Percentiles rank a stretch among this genome's conserved stretches.
Conservation (phyloP, 352 stramenopile genomes). For the Phytophthora chlamydospora region DNA sequence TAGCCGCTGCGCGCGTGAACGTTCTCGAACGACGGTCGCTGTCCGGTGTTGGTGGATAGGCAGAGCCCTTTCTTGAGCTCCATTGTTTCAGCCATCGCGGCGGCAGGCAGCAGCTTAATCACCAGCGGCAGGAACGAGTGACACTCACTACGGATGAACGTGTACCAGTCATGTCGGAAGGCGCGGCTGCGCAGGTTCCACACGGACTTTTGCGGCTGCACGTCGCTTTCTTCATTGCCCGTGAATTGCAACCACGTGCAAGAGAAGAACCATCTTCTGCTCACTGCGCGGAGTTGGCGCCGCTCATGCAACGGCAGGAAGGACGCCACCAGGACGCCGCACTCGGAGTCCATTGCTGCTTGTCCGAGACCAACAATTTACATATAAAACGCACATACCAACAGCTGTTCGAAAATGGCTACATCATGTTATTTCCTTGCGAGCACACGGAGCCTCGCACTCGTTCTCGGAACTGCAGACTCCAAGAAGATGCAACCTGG, state of each 20-base stretch:
- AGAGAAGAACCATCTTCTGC: conserved; percentile 63
- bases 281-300: conserved; percentile 50
- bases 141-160: conserved; percentile 51
- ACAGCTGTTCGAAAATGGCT: too few species aligned
- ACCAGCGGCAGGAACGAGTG: conserved; percentile 46
- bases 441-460: conserved; percentile 6
- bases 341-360: conserved; percentile 43
- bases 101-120: conserved; percentile 38
- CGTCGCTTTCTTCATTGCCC: background rate
- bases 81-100: conserved; percentile 46
- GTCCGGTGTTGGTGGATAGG: conserved; percentile 66
- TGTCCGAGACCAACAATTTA: too few species aligned
- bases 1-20: conserved; percentile 63
- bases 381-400: too few species aligned
- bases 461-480: conserved; percentile 26
- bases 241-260: conserved; percentile 52
- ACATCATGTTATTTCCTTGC: too few species aligned
- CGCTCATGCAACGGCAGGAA: conserved; percentile 58
- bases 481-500: background rate
- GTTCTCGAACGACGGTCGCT: conserved; percentile 71
- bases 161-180: conserved; percentile 64
- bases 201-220: conserved; percentile 53
- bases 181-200: conserved; percentile 58
- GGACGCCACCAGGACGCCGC: conserved; percentile 32
- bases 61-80: conserved; percentile 64